Percentiles rank a stretch among this genome's conserved stretches.
Conservation (phyloP, 2,329 filamentous ascomycete genomes). For the Colletotrichum caudatum region DNA sequence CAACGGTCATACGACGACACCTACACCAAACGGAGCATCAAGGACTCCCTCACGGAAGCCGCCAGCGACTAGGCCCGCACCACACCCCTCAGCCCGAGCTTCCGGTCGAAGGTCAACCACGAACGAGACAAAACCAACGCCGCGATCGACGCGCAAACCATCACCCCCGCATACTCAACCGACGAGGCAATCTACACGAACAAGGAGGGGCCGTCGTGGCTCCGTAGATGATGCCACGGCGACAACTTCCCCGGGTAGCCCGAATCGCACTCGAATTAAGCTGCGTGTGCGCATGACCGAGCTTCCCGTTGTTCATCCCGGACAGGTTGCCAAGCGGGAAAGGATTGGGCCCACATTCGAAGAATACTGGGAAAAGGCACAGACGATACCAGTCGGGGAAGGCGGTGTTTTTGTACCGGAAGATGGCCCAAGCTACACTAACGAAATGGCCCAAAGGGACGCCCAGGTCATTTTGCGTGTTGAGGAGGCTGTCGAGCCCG, state of each 20-base stretch:
- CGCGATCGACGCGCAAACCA: slow-evolving; percentile 53
- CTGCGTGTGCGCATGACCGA: slow-evolving; percentile 60
- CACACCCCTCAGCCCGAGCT: slow-evolving; percentile 44
- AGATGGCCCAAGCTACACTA: slow-evolving; percentile 68
- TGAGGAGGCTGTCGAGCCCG: slow-evolving; percentile 78
- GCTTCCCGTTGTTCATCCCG: slow-evolving; percentile 71
- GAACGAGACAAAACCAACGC: slow-evolving; percentile 49
- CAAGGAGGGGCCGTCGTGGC: slow-evolving; percentile 58
- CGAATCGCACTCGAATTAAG: slow-evolving; percentile 59
- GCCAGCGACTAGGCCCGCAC: slow-evolving; percentile 30
- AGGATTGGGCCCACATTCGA: slow-evolving; percentile 67
- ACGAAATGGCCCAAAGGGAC: slow-evolving; percentile 74
- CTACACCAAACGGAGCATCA: slow-evolving; percentile 47
- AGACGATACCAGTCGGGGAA: slow-evolving; percentile 65
- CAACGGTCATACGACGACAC: slow-evolving; percentile 48
- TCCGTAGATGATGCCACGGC: slow-evolving; percentile 46
- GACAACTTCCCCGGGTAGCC: slow-evolving; percentile 41
- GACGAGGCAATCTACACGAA: slow-evolving; percentile 56
- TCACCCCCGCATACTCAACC: slow-evolving; percentile 55
- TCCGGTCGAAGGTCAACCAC: slow-evolving; percentile 49
- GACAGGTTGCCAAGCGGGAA: slow-evolving; percentile 65
- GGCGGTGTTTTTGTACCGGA: slow-evolving; percentile 68
- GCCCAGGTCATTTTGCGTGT: slow-evolving; percentile 77
- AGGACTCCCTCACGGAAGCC: slow-evolving; percentile 47
- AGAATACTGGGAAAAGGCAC: slow-evolving; percentile 67